Base-by-base conservation (phyloP, 2,329 filamentous ascomycete species). In the Sarocladiaceae sp. region DNA sequence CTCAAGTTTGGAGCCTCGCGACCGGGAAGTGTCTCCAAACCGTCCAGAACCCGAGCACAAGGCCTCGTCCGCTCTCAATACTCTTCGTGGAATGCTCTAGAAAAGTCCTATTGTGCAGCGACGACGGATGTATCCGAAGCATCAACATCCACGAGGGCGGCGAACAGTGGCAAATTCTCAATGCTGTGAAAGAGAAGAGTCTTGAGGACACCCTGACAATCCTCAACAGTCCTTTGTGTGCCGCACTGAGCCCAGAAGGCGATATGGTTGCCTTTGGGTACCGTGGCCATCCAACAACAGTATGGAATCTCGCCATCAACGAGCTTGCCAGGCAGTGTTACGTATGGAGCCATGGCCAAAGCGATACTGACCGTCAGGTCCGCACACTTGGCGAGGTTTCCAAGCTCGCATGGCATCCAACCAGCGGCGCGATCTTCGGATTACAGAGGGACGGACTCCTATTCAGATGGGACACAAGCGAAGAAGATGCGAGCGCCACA, bases 401-500 rank as follows among this genome's bases (percentile, higher is more conserved):
- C 51, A 7, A 52, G 62, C 39, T 32, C 26, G 26, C 26, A 29
- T 29, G 26, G 26, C 26, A 29, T 29, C 26, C 26, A 29, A 9
- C n/a, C 26, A 29, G 26, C 26, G 26, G 26, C 9, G 9, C 9
- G 26, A n/a, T 29, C 9, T 35, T 64, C 6, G 63, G 62, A 3
- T 29, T 64, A 6, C 56, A 60, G 39, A 51, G 54, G 13, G 59
- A 58, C 43, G 62, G 61, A 0, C 33, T 51, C 6, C 37, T 68
- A 3, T 65, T 67, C 47, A 64, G 60, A 48, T 66, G 60, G 62
- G 45, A 56, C 37, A 58, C 58, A 6, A 29, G 26, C 26, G 53
- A 60, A 19, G 53, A 57, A 4, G 53, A 53, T 32, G 51, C 60
- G 15, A 42, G 48, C 12, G 50, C 57, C n/a, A 57, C 56, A 33